Conservation (phyloP, 2,329 filamentous ascomycete species). For the Dothiorella sarmentorum region DNA sequence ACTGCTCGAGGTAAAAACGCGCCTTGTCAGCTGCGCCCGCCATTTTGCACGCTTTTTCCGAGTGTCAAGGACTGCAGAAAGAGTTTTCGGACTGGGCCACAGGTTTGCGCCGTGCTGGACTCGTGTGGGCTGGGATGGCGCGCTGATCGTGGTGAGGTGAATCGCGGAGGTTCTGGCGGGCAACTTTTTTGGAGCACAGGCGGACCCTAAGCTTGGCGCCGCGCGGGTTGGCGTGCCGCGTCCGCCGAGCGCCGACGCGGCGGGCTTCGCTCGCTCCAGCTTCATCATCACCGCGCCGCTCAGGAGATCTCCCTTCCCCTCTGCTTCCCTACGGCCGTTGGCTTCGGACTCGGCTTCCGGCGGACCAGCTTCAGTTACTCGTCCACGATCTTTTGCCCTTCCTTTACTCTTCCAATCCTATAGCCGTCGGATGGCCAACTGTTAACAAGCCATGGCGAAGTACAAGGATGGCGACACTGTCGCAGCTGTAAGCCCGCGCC, state of each 20-base stretch:
- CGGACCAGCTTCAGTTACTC: not conserved
- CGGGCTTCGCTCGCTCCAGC: not conserved
- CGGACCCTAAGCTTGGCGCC: not conserved
- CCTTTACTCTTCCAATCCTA: not conserved
- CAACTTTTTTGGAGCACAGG: slow-evolving; percentile 6
- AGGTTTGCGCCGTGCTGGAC: not conserved
- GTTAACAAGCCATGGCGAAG: slow-evolving; percentile 51
- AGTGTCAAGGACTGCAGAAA: slow-evolving; percentile 22
- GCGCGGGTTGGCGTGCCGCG: not conserved
- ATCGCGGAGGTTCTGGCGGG: too few species aligned
- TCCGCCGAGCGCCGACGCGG: not conserved
- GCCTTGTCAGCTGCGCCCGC: slow-evolving; percentile 77
- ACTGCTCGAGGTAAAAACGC: slow-evolving; percentile 89
- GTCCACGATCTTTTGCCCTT: slow-evolving; percentile 1
- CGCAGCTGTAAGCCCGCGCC: slow-evolving; percentile 49
- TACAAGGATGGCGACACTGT: slow-evolving; percentile 61
- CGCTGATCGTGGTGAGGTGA: too few species aligned
- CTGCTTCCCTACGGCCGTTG: not conserved
- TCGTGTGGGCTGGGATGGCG: too few species aligned
- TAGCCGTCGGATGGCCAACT: slow-evolving; percentile 8
- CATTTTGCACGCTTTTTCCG: slow-evolving; percentile 19
- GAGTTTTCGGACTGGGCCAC: not conserved
- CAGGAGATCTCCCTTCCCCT: not conserved
- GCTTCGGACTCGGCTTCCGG: not conserved
- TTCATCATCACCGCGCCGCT: not conserved